A percentile compares a stretch with the other conserved stretches of the same genome.
phyloP scores from a whole-genome alignment of 2,329 filamentous ascomycete genomes.

The Phyllosticta ampelicida region DNA sequence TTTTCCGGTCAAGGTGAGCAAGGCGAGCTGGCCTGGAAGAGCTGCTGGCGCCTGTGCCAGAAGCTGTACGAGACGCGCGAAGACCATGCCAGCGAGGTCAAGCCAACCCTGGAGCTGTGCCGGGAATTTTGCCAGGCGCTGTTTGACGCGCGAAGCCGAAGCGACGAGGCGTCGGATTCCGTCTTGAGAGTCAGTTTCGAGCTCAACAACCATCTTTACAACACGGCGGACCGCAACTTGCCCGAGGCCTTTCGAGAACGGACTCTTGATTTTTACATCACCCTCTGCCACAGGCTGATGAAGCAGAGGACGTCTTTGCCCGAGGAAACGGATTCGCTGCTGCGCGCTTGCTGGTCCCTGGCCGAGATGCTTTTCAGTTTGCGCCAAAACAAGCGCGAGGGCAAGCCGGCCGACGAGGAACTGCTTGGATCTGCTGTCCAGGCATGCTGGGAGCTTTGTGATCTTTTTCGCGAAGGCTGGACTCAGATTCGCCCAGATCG shows the following conservation, averaged over 20 bases:
- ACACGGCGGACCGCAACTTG: conserved; percentile 73
- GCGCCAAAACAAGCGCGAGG: conserved; percentile 68
- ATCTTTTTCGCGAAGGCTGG: conserved; percentile 88
- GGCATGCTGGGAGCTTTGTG: conserved; percentile 88
- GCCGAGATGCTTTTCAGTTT: conserved; percentile 91
- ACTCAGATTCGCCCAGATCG: conserved; percentile 77
- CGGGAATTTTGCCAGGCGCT: conserved; percentile 85
- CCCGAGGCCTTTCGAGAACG: conserved; percentile 81
- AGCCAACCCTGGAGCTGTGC: conserved; percentile 72
- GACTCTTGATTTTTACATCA: conserved; percentile 90
- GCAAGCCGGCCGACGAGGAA: conserved; percentile 66
- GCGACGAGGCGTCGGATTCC: conserved; percentile 72
- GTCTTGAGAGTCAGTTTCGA: conserved; percentile 88
- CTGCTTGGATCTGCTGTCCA: conserved; percentile 79
- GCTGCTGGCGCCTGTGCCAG: conserved; percentile 88
- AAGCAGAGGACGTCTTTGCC: conserved; percentile 73
- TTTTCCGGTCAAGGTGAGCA: conserved; percentile 62
- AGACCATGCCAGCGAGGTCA: conserved; percentile 57
- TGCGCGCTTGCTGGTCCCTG: conserved; percentile 79
- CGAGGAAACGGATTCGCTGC: conserved; percentile 72
- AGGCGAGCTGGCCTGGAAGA: conserved; percentile 84
- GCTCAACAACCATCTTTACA: conserved; percentile 90
- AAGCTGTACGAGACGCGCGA: conserved; percentile 74
- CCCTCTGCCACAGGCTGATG: conserved; percentile 90
- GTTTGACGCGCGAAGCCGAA: conserved; percentile 72